Evolutionary conservation across 2,329 filamentous ascomycete species (phyloP).

Genomic region (Colletotrichum sp.): DNA sequence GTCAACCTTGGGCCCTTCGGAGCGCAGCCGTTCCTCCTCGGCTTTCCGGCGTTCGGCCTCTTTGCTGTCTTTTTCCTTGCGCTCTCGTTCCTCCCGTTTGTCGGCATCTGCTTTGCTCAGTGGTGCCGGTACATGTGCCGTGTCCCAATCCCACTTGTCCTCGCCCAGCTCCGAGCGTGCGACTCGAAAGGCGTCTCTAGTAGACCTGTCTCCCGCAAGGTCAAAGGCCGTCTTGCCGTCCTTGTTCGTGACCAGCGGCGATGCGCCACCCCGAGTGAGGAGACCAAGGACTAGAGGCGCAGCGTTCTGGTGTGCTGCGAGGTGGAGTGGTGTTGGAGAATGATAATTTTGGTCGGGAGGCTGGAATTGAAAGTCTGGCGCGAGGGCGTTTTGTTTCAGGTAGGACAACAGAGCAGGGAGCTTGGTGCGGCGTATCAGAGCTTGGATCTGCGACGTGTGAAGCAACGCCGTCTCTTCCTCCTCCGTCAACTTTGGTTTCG

Average conservation of each 20-base stretch:
- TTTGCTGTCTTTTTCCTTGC: slow-evolving; percentile 68
- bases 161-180: slow-evolving; percentile 85
- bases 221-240: slow-evolving; percentile 90
- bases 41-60: slow-evolving; percentile 74
- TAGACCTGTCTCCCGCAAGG: slow-evolving; percentile 82
- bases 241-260: slow-evolving; percentile 72
- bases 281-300: slow-evolving; percentile 79
- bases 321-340: slow-evolving; percentile 81
- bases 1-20: slow-evolving; percentile 66
- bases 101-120: slow-evolving; percentile 77
- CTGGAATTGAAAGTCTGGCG: slow-evolving; percentile 76
- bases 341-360: slow-evolving; percentile 78
- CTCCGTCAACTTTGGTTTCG: slow-evolving; percentile 72
- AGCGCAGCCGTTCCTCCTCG: slow-evolving; percentile 75
- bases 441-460: slow-evolving; percentile 89
- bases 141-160: slow-evolving; percentile 77
- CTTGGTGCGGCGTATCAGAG: slow-evolving; percentile 87
- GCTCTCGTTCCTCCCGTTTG: slow-evolving; percentile 72
- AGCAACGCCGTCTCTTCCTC: slow-evolving; percentile 83
- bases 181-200: slow-evolving; percentile 89
- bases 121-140: slow-evolving; percentile 72
- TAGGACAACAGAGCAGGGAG: slow-evolving; percentile 87
- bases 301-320: slow-evolving; percentile 83
- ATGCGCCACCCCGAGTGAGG: slow-evolving; percentile 74
- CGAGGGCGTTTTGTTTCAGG: slow-evolving; percentile 75